A percentile compares a stretch with the other conserved stretches of the same genome.
Conservation (phyloP, 805 yeast species). For the Tetrapisispora namnaoensis region DNA sequence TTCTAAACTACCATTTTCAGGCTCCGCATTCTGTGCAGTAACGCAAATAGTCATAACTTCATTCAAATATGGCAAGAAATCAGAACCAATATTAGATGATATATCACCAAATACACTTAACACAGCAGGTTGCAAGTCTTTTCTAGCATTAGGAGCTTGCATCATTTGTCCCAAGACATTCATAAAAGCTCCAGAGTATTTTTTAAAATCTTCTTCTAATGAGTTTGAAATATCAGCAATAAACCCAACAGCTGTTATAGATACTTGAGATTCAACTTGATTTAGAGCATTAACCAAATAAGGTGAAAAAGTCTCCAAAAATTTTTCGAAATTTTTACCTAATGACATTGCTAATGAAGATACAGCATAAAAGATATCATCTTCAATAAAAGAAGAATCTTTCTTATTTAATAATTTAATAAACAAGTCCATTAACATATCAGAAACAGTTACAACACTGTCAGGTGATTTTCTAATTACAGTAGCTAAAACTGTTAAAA, state of each 20-base stretch:
- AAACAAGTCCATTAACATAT: slow-evolving; percentile 75
- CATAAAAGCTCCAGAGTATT: slow-evolving; percentile 77
- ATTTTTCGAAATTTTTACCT: slow-evolving; percentile 59
- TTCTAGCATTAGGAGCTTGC: slow-evolving; percentile 54
- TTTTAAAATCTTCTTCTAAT: slow-evolving; percentile 60
- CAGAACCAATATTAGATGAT: slow-evolving; percentile 76
- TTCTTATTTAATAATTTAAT: slow-evolving; percentile 54
- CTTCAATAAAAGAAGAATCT: slow-evolving; percentile 70
- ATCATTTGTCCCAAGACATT: slow-evolving; percentile 66
- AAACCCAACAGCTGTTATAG: slow-evolving; percentile 86
- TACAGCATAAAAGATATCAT: slow-evolving; percentile 86
- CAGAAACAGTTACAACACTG: slow-evolving; percentile 60
- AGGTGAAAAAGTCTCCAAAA: slow-evolving; percentile 77
- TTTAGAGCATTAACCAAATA: slow-evolving; percentile 68
- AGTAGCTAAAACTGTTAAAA: slow-evolving; percentile 68
- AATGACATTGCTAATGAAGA: slow-evolving; percentile 81
- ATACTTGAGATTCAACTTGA: slow-evolving; percentile 74
- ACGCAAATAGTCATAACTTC: slow-evolving; percentile 73
- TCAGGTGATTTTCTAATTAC: slow-evolving; percentile 72
- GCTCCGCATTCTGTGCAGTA: slow-evolving; percentile 51
- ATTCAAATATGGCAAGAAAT: slow-evolving; percentile 64
- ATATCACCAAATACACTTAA: slow-evolving; percentile 93
- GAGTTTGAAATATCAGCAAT: slow-evolving; percentile 93
- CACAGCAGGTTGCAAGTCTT: slow-evolving; percentile 79
- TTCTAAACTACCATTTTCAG: slow-evolving; percentile 63